A percentile compares a stretch with the other conserved stretches of the same genome.
These are phyloP conservation scores for Arthonia radiata DNA, from an alignment of 495 filamentous ascomycete species.

Conservation along the genomic window DNA sequence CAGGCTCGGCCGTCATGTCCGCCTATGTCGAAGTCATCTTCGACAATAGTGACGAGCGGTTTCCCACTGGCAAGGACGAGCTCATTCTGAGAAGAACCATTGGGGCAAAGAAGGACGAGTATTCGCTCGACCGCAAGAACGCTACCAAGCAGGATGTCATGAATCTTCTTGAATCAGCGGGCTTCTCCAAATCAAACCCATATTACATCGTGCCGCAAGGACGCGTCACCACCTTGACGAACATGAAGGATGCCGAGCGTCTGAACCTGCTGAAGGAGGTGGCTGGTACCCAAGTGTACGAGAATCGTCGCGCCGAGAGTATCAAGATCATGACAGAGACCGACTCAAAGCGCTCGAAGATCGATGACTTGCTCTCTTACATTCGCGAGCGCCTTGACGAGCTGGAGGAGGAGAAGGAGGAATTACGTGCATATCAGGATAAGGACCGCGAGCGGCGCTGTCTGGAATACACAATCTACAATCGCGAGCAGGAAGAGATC, in stretches of 20 bases:
- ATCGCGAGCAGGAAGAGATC: constrained; percentile 62
- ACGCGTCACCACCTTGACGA: constrained; percentile 83
- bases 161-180: constrained; percentile 85
- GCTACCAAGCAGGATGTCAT: constrained; percentile 86
- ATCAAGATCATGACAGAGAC: constrained; percentile 95
- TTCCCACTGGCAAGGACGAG: constrained; percentile 80
- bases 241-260: constrained; percentile 88
- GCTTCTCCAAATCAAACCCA: constrained; percentile 90
- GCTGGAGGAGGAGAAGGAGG: constrained; percentile 91
- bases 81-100: constrained; percentile 81
- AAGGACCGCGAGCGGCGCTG: constrained; percentile 84
- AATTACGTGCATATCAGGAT: constrained; percentile 74
- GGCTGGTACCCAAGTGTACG: constrained; percentile 89
- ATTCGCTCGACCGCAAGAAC: constrained; percentile 86
- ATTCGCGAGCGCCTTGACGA: constrained; percentile 76
- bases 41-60: constrained; percentile 90
- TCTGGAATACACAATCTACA: constrained; percentile 82
- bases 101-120: constrained; percentile 95
- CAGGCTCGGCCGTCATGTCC: constrained; percentile 93
- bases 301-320: constrained; percentile 67
- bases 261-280: constrained; percentile 87
- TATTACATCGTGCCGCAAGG: constrained; percentile 99
- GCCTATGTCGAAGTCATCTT: constrained; percentile 98
- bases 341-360: constrained; percentile 78
- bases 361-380: constrained; percentile 72